Conservation (phyloP, 192 early-diverging fungal species). For the Entomortierella lignicola region DNA sequence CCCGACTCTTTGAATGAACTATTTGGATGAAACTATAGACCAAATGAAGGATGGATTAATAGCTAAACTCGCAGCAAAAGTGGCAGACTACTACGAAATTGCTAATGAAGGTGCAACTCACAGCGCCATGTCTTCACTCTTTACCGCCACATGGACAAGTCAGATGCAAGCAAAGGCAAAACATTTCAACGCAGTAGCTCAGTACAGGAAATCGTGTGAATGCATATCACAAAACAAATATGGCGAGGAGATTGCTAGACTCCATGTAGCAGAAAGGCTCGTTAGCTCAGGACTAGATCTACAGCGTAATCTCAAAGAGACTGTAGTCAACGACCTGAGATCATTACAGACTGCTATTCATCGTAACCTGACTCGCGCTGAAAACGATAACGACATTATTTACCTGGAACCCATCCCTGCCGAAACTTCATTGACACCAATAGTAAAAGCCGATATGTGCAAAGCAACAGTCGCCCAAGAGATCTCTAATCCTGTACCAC, state of each 20-base stretch:
- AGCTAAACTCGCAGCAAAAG: constrained; percentile 80
- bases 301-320: constrained; percentile 49
- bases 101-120: constrained; percentile 76
- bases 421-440: constrained; percentile 64
- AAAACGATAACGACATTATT: constrained; percentile 93
- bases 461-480: constrained; percentile 66
- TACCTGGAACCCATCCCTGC: constrained; percentile 85
- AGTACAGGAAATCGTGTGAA: constrained; percentile 81
- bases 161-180: constrained; percentile 80
- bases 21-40: too few relatives aligned
- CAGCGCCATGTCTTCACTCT: constrained; percentile 55
- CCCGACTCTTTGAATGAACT: too few relatives aligned
- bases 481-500: constrained; percentile 72
- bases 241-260: constrained; percentile 87
- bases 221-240: constrained; percentile 79
- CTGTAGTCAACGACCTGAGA: constrained; percentile 55
- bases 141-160: constrained; percentile 71
- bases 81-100: constrained; percentile 76
- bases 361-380: constrained; percentile 69
- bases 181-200: constrained; percentile 82
- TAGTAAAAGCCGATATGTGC: constrained; percentile 80
- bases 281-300: constrained; percentile 58
- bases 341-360: constrained; percentile 61
- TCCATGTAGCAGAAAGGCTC: constrained; percentile 66
- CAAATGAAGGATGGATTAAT: constrained; percentile 84